These are phyloP conservation scores for Phaeosphaeriaceae sp. DNA, from an alignment of 2,329 filamentous ascomycete species.

Conservation along the genomic window DNA sequence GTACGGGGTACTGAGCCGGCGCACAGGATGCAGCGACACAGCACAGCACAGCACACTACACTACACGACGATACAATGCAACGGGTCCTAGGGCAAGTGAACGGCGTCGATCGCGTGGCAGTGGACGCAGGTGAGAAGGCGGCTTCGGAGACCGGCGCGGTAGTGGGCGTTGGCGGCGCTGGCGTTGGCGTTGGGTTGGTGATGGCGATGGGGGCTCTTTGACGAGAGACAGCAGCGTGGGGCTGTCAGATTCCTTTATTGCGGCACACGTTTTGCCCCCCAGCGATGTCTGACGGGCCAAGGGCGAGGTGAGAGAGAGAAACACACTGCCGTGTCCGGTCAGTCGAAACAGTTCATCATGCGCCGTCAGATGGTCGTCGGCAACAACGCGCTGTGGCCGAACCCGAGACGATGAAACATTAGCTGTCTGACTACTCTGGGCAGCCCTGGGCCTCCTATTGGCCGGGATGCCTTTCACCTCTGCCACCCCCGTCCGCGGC, in stretches of 20 bases:
- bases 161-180: not conserved
- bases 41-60: not conserved
- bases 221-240: slow-evolving; percentile 4
- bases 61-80: not conserved
- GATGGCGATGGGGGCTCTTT: not conserved
- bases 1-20: slow-evolving; percentile 10
- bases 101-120: too few species aligned
- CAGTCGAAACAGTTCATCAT: slow-evolving; percentile 17
- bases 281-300: slow-evolving; percentile 4
- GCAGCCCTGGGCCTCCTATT: slow-evolving; percentile 1
- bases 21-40: slow-evolving; percentile 6
- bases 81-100: not conserved
- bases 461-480: not conserved
- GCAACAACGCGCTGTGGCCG: slow-evolving; percentile 1
- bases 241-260: slow-evolving; percentile 17
- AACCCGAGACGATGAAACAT: slow-evolving; percentile 2
- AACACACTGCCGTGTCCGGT: slow-evolving; percentile 4
- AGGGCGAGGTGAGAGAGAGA: not conserved
- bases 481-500: not conserved
- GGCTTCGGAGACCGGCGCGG: slow-evolving; percentile 9
- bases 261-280: slow-evolving; percentile 13
- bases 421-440: not conserved
- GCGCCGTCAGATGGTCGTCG: slow-evolving; percentile 1
- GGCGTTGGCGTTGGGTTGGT: not conserved
- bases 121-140: slow-evolving; percentile 8